Base-by-base conservation (phyloP, 495 filamentous ascomycete species). In the Immersiella caudata region DNA sequence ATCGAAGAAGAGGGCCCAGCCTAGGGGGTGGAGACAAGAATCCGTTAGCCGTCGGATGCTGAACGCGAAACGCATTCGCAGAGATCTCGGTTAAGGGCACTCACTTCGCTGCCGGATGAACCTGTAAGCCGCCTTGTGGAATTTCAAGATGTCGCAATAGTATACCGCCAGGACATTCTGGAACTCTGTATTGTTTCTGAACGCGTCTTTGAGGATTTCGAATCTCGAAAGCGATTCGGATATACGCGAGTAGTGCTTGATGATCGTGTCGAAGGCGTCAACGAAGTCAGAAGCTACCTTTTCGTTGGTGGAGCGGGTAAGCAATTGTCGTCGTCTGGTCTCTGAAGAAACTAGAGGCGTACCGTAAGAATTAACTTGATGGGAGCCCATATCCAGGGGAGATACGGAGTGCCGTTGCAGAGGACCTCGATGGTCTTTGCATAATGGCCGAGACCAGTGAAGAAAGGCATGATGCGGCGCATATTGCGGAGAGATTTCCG, bases 341-440 rank as follows among this genome's bases (percentile, higher is more conserved):
- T n/a, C n/a, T n/a, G n/a, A n/a, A n/a, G n/a, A n/a, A n/a, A n/a
- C n/a, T n/a, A n/a, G n/a, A n/a, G 16, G 27, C 4, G 20, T 50
- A 80, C 80, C 73, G 76, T 72, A 0, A 84, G 46, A 12, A 84
- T 73, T 6, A 84, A 60, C 51, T 76, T 81, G 33, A 84, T 75
- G 3, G 81, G 82, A 12, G 82, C 82, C 81, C 82, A 84, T 6
- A 82, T 64, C 75, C 76, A 84, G 7, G 81, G 75, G 2, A 84
- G 68, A 66, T 77, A 83, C 0, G 78, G 78, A 0, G 80, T 83
- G 26, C 80, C 79, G 49, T 82, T 79, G 69, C 81, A 83, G 9
- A 83, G 65, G 8, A 78, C 66, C 20, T 83, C 81, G 20, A 83
- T 73, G 0, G 63, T 25, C 49, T 78, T 79, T 6, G 79, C 72